Evolutionary conservation across 305 asterid genomes (phyloP), one percentile per base, ranked within the genome.

Genomic region (Solanum hybrid): DNA sequence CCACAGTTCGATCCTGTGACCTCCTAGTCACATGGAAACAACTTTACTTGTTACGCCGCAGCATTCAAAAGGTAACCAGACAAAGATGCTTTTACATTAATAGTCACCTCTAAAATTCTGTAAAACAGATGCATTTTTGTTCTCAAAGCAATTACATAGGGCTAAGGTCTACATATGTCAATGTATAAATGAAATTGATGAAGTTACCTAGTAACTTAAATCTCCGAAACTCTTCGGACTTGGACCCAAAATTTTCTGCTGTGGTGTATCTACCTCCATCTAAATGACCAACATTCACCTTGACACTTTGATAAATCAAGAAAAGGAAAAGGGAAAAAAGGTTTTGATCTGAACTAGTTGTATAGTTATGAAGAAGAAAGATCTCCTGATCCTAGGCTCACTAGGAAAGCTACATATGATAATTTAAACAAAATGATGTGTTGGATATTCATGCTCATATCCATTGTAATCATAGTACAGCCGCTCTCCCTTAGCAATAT

Each of bases 401-500:
- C 36, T 60, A 42, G 78, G 64, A 90, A 90, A 86, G 78, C 88
- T 89, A 40, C 78, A 89, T 60, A 78, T 29, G 88, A 88, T 78
- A 66, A 90, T 87, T 91, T 91, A 95, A 89, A 96, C 91, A 92
- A 96, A 96, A 93, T 94, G 90, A 88, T 95, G 98, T 69, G 99
- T 96, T 19, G 99, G 99, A 86, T 95, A 96, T 89, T 95, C 98
- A 87, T 95, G 94, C 93, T 95, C 99, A 90, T 95, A 93, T 51
- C 98, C 98, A 60, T 96, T 96, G 45, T 96, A 96, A 87, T 96
- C 99, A 86, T 95, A 95, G 85, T 96, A 95, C n/a, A 96, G 95
- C 91, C 98, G 94, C 93, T 96, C 99, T 24, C 98, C 99, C 89
- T 93, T 93, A 3, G 95, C 92, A 66, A 96, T 95, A 89, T 96